Evolutionary conservation across 371 early-diverging fungal species (phyloP).

Genomic region (Mucor racemosus): DNA sequence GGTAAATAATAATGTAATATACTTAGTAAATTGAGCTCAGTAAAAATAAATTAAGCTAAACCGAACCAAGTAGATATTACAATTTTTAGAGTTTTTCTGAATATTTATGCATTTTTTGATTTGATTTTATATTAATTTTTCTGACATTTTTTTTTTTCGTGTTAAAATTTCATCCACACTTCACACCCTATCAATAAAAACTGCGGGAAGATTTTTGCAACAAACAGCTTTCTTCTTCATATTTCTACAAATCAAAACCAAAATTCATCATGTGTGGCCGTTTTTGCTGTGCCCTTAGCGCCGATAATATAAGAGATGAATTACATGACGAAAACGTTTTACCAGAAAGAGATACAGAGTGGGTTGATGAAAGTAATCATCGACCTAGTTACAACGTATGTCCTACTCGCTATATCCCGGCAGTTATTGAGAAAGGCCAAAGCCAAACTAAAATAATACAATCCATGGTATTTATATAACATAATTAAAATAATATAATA

Average conservation of each 20-base stretch:
- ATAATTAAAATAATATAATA: slow-evolving; percentile 40
- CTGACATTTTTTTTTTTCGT: no score
- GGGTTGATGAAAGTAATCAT: slow-evolving; percentile 55
- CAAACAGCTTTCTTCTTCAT: not conserved
- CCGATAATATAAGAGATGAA: slow-evolving; percentile 35
- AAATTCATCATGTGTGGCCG: slow-evolving; percentile 47
- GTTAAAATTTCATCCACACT: no score
- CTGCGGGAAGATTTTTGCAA: no score
- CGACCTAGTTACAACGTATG: slow-evolving; percentile 61
- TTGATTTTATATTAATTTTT: no score
- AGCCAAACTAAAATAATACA: slow-evolving; percentile 43
- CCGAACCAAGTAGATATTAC: no score
- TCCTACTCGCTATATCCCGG: slow-evolving; percentile 62
- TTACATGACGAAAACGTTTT: slow-evolving; percentile 40
- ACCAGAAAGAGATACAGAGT: slow-evolving; percentile 24
- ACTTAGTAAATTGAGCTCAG: no score
- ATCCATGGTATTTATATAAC: slow-evolving; percentile 47
- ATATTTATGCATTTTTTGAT: no score
- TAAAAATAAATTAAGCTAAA: no score
- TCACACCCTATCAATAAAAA: not conserved
- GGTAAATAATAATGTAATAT: no score
- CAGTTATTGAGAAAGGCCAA: slow-evolving; percentile 45
- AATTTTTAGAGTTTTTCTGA: no score
- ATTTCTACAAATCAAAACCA: not conserved
- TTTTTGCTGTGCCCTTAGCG: slow-evolving; percentile 37